Conservation (phyloP, 768 basidiomycete genomes). For the Xerocomus brunneocitrinus region DNA sequence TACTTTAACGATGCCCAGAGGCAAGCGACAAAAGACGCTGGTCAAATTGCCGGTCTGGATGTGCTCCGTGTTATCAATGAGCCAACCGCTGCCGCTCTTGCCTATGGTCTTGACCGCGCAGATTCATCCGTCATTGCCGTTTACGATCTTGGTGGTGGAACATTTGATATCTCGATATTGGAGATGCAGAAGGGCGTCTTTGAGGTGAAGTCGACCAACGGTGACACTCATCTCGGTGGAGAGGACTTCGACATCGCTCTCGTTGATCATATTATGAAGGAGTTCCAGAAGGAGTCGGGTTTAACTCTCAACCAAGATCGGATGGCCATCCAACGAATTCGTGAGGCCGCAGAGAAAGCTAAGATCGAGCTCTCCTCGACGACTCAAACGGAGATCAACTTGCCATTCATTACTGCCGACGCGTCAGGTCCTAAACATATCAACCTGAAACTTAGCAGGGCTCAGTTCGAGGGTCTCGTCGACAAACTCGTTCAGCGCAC, state of each 20-base stretch:
- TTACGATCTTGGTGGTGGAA: conserved; percentile 97
- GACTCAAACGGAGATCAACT: conserved; percentile 91
- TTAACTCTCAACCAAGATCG: conserved; percentile 78
- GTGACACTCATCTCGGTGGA: conserved; percentile 95
- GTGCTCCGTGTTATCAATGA: conserved; percentile 99
- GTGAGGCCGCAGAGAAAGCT: conserved; percentile 98
- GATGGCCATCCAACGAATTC: conserved; percentile 98
- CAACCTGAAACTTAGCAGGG: conserved; percentile 83
- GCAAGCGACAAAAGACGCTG: conserved; percentile 97
- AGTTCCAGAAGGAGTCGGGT: conserved; percentile 93
- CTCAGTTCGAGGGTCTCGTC: conserved; percentile 88
- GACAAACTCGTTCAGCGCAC: conserved; percentile 81
- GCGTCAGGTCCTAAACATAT: conserved; percentile 96
- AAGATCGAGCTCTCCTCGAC: conserved; percentile 98
- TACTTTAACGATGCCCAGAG: conserved; percentile 99
- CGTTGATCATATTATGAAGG: conserved; percentile 77
- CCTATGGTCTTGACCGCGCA: conserved; percentile 88
- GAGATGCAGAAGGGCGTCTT: conserved; percentile 99
- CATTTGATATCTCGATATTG: conserved; percentile 98
- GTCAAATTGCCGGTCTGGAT: conserved; percentile 94
- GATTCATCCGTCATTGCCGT: conserved; percentile 90
- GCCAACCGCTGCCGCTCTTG: conserved; percentile 96
- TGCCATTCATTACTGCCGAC: conserved; percentile 98
- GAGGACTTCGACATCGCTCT: conserved; percentile 96
- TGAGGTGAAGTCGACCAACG: conserved; percentile 99